Conservation (phyloP, 352 stramenopile species). For the Phytophthora uliginosa region DNA sequence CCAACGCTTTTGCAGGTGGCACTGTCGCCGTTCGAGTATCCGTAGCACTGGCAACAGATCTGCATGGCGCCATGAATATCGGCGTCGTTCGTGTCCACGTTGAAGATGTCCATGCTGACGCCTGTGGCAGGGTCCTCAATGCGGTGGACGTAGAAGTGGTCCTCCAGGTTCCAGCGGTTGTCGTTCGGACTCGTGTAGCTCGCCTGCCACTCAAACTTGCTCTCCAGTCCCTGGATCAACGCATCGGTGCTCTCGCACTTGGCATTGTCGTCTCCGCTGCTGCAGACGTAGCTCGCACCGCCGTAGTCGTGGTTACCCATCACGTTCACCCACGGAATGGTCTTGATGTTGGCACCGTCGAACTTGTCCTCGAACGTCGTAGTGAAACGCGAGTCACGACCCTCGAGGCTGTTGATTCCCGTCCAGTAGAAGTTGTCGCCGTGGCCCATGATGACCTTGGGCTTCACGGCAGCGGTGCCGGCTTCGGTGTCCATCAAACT, state of each 20-base stretch:
- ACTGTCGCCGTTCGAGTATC: slow-evolving; percentile 44
- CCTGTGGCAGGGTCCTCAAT: neutral
- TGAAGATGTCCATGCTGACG: neutral
- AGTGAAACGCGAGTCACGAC: slow-evolving; percentile 15
- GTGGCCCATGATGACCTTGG: slow-evolving; percentile 26
- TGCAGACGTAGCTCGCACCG: slow-evolving; percentile 27
- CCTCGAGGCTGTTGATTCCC: slow-evolving; percentile 21
- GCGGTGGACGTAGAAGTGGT: slow-evolving; percentile 4
- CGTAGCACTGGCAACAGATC: slow-evolving; percentile 92
- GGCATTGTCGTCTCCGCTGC: slow-evolving; percentile 16
- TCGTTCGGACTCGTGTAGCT: slow-evolving; percentile 5
- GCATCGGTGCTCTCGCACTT: slow-evolving; percentile 11
- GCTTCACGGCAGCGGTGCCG: slow-evolving; percentile 13
- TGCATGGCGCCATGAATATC: slow-evolving; percentile 76
- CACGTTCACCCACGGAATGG: slow-evolving; percentile 25
- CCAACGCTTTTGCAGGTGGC: slow-evolving; percentile 2
- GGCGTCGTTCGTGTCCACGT: neutral
- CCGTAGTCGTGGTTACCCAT: slow-evolving; percentile 28
- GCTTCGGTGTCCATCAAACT: slow-evolving; percentile 30
- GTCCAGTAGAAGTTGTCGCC: slow-evolving; percentile 31
- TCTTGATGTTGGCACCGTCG: slow-evolving; percentile 12
- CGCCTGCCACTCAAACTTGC: slow-evolving; percentile 25
- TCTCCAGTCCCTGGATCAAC: slow-evolving; percentile 19
- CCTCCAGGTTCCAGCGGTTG: neutral
- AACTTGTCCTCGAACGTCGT: slow-evolving; percentile 31